Evolutionary conservation across 78 protist genomes (phyloP).

Genomic region (Mantamonas sphyraenae): DNA sequence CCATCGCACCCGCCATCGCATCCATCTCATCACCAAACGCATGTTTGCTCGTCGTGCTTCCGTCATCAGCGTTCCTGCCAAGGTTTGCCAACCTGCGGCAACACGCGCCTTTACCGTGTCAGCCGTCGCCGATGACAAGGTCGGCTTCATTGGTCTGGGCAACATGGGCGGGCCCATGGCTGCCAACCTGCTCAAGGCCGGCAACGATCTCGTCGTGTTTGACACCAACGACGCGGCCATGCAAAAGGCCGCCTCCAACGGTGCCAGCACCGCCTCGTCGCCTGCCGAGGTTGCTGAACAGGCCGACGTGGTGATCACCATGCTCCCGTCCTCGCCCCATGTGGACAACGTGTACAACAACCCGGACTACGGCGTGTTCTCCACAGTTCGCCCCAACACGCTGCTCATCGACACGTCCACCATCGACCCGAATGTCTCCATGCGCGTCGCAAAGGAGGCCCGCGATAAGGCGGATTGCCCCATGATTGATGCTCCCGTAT

Average conservation of each 20-base stretch:
- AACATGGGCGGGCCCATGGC: conserved; percentile 87
- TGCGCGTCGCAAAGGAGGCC: conserved; percentile 13
- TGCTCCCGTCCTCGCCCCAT: conserved; percentile 75
- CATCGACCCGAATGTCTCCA: conserved; percentile 64
- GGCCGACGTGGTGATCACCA: conserved; percentile 59
- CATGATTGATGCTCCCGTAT: background rate
- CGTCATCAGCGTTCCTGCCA: no score
- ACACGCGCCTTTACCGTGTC: no score
- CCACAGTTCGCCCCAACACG: conserved; percentile 7
- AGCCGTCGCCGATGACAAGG: no score
- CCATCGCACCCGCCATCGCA: no score
- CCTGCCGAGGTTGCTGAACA: conserved; percentile 20
- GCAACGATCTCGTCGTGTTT: conserved; percentile 41
- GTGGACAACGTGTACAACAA: conserved; percentile 59
- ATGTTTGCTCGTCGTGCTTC: no score
- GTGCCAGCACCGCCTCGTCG: background rate
- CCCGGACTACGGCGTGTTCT: conserved; percentile 9
- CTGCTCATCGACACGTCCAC: conserved; percentile 70
- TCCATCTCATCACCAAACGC: no score
- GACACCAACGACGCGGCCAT: conserved; percentile 18
- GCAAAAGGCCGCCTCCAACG: background rate
- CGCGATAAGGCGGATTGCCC: background rate
- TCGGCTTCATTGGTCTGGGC: conserved; percentile 88
- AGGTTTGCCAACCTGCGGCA: no score
- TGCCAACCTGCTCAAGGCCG: conserved; percentile 47